Evolutionary conservation across 2,329 filamentous ascomycete species (phyloP), one percentile per base, ranked within the genome.

Genomic region (Aphanocladium album): DNA sequence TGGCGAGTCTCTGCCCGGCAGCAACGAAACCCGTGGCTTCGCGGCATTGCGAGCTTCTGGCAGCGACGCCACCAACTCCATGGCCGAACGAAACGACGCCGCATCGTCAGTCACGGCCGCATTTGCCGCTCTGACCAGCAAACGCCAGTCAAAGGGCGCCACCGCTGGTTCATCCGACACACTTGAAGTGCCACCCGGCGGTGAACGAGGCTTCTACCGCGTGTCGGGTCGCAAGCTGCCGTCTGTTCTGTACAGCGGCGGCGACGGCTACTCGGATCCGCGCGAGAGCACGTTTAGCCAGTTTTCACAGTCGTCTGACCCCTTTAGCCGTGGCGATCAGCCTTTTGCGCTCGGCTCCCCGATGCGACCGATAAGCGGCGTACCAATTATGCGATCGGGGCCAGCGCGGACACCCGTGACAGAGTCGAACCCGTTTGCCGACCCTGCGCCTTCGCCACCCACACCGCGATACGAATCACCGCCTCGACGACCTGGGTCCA

Each of bases 161-260:
- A 27, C 14, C 3, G 27, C 25, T 16, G 30, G 21, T 1, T 8
- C 47, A 16, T 30, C 46, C 3, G 60, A 71, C 55, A 50, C 60
- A 55, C 66, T 64, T 67, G 70, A 64, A 53, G 68, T 68, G 17
- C 69, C 70, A 46, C 75, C 76, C 39, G 72, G 69, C 25, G 78
- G 76, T 30, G 84, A 88, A 67, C 76, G 78, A 62, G 83, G 85
- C 0, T 89, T 89, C 69, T 83, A 87, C 63, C 82, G 85, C 33
- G 81, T 89, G 2, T 86, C 86, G 6, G 86, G 86, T 63, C 80
- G 81, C 67, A 89, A 88, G 67, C 70, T 89, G 60, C 82, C 83
- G 3, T 85, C 86, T 2, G 85, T 88, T 11, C 72, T 89, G 41
- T 78, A 84, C 62, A 78, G 77, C 51, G 85, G 86, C 16, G 86